A percentile compares a stretch with the other conserved stretches of the same genome.
Evolutionary conservation across 345 rosid genomes (phyloP).

Genomic region (Populus tremula): DNA sequence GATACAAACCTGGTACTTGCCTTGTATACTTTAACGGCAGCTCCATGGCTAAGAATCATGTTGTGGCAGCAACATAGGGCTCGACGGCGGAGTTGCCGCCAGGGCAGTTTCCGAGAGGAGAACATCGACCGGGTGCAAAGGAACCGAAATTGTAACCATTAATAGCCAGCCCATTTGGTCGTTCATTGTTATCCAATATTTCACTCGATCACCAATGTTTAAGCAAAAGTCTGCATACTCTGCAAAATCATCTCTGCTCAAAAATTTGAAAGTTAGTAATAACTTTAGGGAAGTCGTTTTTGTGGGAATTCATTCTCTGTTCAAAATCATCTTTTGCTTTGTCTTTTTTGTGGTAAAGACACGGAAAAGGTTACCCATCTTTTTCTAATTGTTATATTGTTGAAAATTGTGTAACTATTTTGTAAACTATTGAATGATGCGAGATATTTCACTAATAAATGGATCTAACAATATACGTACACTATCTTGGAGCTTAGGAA

Average conservation of each 20-base stretch:
- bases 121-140: constrained; percentile 27
- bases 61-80: constrained; percentile 19
- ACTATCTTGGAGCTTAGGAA: constrained; percentile 12
- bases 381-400: too few relatives aligned
- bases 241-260: constrained; percentile 7
- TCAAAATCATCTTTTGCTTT: too few relatives aligned
- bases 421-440: too few relatives aligned
- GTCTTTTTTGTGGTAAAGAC: too few relatives aligned
- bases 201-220: constrained; percentile 27
- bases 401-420: too few relatives aligned
- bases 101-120: constrained; percentile 14
- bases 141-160: constrained; percentile 10
- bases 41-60: constrained; percentile 18
- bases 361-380: too few relatives aligned
- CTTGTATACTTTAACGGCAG: constrained; percentile 17
- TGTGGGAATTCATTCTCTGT: too few relatives aligned
- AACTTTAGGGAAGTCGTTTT: too few relatives aligned
- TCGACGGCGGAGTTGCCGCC: constrained; percentile 24
- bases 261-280: background rate
- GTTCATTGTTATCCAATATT: constrained; percentile 23
- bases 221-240: constrained; percentile 23
- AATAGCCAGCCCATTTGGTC: constrained; percentile 12
- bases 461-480: background rate
- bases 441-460: too few relatives aligned
- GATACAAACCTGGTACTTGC: constrained; percentile 14